Base-by-base conservation (phyloP, 768 basidiomycete species). In the Mycena rebaudengoi region DNA sequence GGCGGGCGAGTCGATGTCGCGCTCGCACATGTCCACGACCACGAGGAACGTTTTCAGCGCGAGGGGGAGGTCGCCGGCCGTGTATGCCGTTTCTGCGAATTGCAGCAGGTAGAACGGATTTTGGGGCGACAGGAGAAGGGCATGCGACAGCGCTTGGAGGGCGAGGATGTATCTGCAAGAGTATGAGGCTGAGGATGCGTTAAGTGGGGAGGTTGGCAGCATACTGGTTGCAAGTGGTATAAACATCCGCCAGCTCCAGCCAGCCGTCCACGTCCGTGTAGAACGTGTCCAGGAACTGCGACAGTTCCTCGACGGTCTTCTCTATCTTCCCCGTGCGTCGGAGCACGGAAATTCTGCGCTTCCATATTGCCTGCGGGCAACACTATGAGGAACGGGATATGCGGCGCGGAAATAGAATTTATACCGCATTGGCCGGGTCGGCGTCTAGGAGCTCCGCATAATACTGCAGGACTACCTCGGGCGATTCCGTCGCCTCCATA, bases 231-330 rank as follows among this genome's bases (percentile, higher is more conserved):
- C 90, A 88, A 12, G 86, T 82, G 5, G 88, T 80, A 68, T 97
- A 94, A 5, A 94, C 85, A 70, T 92, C 90, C 0, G 92, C 89
- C 23, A 98, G 86, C 73, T 96, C 91, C 18, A 92, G 77, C 95
- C 96, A 97, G 12, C 86, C 94, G 67, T 96, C 94, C 14, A 90
- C 80, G 66, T 98, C 96, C 21, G 88, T 88, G 73, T 97, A 98
- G 73, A 95, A 91, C 0, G 91, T 94, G 70, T 98, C 95, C 20
- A 95, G 83, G 68, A 90, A 89, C 41, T 83, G 79, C 14, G 86
- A 85, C 4, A 97, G 82, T 70, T 95, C 88, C 11, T 88, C 84
- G 2, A 91, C 87, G 0, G 92, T 90, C 49, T 82, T 82, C 51
- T 94, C 88, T 0, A 85, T 75, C 71, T 85, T 85, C 45, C 92